phyloP scores from a whole-genome alignment of 2,329 filamentous ascomycete genomes.

The Hymenoscyphus linearis region DNA sequence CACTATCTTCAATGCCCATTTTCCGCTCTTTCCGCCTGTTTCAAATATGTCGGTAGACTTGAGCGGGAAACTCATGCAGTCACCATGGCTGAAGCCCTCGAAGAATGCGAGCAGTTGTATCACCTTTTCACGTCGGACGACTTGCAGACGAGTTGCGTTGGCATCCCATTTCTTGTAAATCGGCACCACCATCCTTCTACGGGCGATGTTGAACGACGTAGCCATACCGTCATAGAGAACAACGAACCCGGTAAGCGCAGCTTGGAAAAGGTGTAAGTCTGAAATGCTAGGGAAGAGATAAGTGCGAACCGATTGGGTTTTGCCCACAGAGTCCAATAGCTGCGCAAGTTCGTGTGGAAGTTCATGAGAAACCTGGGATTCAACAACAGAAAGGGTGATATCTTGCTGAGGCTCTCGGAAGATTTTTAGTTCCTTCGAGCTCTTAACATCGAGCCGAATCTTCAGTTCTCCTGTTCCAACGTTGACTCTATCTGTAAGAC shows the following conservation, averaged over 20 bases:
- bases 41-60: slow-evolving; percentile 83
- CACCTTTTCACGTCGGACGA: slow-evolving; percentile 70
- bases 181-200: slow-evolving; percentile 81
- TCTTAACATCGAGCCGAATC: slow-evolving; percentile 55
- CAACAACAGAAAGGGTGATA: slow-evolving; percentile 68
- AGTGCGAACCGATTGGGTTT: slow-evolving; percentile 62
- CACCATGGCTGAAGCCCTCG: slow-evolving; percentile 78
- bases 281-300: slow-evolving; percentile 60
- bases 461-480: slow-evolving; percentile 70
- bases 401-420: slow-evolving; percentile 71
- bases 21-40: slow-evolving; percentile 56
- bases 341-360: slow-evolving; percentile 57
- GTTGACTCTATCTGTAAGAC: slow-evolving; percentile 78
- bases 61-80: slow-evolving; percentile 83
- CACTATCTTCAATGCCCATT: slow-evolving; percentile 70
- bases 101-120: slow-evolving; percentile 82
- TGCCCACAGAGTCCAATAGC: slow-evolving; percentile 40
- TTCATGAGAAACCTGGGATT: slow-evolving; percentile 58
- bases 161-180: slow-evolving; percentile 96
- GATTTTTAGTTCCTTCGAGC: slow-evolving; percentile 58
- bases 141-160: slow-evolving; percentile 70
- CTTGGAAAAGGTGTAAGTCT: slow-evolving; percentile 75
- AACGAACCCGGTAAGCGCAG: slow-evolving; percentile 71
- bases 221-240: slow-evolving; percentile 72
- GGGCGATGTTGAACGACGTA: slow-evolving; percentile 71